Base-by-base conservation (phyloP, 805 yeast genomes). In the Candida ovalis region DNA sequence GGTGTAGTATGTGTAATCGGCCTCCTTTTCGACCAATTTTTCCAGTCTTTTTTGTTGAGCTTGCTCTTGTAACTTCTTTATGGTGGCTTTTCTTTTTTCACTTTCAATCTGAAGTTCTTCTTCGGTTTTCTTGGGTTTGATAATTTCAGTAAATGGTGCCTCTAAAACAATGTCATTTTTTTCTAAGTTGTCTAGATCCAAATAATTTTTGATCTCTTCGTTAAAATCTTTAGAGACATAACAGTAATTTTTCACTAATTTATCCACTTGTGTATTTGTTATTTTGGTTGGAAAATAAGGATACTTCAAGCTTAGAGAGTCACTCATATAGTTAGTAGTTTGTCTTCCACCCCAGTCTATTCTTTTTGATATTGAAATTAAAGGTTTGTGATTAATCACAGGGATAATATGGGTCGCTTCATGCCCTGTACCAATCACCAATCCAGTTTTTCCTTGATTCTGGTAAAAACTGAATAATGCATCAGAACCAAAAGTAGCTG, bases 341-440 rank as follows among this genome's bases (percentile, higher is more conserved):
- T 80, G 86, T 52, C 80, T 78, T 10, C 97, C 98, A 51, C 98
- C 98, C 88, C 94, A 88, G 61, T 88, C 89, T 35, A 94, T 80
- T 59, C 98, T 74, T 59, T 89, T 90, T 8, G 90, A 72, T 49
- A 83, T 84, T 24, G 77, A 69, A 46, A 88, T 64, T 2, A 82
- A 54, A 0, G 95, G 91, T 46, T 71, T 70, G 0, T 90, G 89
- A n/a, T 78, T 62, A 2, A 88, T 54, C 1, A 92, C 88, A 0
- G 99, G 99, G 17, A 92, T 81, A 0, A 94, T 67, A 60, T 83
- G 84, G 0, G 96, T 86, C 46, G 88, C 78, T 57, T 91, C 94
- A 65, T 88, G 77, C 3, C 96, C 97, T 6, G 89, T 73, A 9
- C 88, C 84, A 41, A 94, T 76, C 2, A 92, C 89, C n/a, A 94